These are phyloP conservation scores for Erigeron philadelphicus DNA, from an alignment of 140 eudicot genomes.

Conservation along the genomic window DNA sequence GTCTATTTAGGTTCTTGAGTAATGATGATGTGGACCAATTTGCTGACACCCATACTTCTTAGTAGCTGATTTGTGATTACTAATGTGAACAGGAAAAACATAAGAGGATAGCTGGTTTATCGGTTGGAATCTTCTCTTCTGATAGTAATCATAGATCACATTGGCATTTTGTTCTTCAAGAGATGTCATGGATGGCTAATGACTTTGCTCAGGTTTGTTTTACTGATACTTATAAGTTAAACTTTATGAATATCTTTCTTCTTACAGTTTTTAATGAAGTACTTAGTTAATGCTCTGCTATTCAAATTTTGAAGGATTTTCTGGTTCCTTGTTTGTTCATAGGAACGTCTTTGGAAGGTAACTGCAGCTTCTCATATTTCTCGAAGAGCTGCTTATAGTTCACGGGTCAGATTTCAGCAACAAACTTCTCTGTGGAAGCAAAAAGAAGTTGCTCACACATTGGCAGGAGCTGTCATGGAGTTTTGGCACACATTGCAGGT, in stretches of 20 bases:
- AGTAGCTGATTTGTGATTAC: slow-evolving; percentile 26
- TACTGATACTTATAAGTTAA: background rate
- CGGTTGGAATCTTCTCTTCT: slow-evolving; percentile 29
- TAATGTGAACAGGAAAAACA: slow-evolving; percentile 66
- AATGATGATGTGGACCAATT: no score
- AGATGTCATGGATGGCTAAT: slow-evolving; percentile 96
- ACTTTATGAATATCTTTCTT: background rate
- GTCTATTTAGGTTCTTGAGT: no score
- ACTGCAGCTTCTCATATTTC: slow-evolving; percentile 72
- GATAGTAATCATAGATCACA: slow-evolving; percentile 54
- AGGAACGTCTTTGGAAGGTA: slow-evolving; percentile 96
- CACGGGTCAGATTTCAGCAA: slow-evolving; percentile 47
- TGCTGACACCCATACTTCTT: background rate
- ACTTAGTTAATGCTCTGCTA: background rate
- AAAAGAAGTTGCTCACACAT: slow-evolving; percentile 53
- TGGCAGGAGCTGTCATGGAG: slow-evolving; percentile 74
- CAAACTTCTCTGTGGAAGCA: slow-evolving; percentile 34
- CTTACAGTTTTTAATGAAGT: slow-evolving; percentile 1
- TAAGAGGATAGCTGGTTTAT: slow-evolving; percentile 71
- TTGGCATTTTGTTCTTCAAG: slow-evolving; percentile 93
- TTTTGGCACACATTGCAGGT: slow-evolving; percentile 81
- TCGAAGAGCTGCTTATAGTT: slow-evolving; percentile 48
- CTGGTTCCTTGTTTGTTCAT: slow-evolving; percentile 14
- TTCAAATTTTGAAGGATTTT: background rate
- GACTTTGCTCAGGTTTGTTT: slow-evolving; percentile 92